Base-by-base conservation (phyloP, 208 protist species). In the Acanthamoeba triangularis region DNA sequence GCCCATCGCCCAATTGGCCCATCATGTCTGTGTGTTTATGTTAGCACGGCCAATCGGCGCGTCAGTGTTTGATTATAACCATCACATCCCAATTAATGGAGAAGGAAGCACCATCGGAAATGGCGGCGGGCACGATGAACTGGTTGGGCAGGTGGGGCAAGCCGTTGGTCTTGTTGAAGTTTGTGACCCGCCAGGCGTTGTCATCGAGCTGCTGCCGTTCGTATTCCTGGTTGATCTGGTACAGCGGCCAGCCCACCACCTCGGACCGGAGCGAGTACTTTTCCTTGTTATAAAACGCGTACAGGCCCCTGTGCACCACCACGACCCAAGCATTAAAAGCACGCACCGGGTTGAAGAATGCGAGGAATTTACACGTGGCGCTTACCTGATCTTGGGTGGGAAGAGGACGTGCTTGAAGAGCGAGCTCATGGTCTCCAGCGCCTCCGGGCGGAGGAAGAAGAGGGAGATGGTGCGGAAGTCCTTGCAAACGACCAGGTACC, bases 231-330 rank as follows among this genome's bases (percentile, higher is more conserved):
- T 84, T 44, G 47, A 65, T 33, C 25, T 37, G 33, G 52, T 94
- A 94, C 20, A 84, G 33, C 13, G 90, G 90, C 90, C 90, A 94
- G 8, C 90, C 90, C n/a, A 18, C 7, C 63, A 82, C 52, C 69
- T 94, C 90, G 0, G 90, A 82, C 25, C 35, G 13, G 1, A 94
- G 3, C 18, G 67, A 61, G 47, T 54, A 80, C 61, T 59, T 78
- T 2, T 94, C 90, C 54, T 67, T 84, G 72, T 94, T 94, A 5
- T 94, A 37, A 44, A 94, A 94, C 0, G 90, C 90, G 44, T 54
- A 94, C 2, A 94, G 67, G 52, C 63, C 90, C 16, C 87, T 93
- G 20, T 1, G 5, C 7, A 3, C 3, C 37, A 41, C 37, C 37
- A 41, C 35, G 8, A 33, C 28, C 33, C 18, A 1, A 74, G n/a